These are phyloP conservation scores for Aspergillus saccharolyticus DNA, from an alignment of 495 filamentous ascomycete species.

Conservation along the genomic window DNA sequence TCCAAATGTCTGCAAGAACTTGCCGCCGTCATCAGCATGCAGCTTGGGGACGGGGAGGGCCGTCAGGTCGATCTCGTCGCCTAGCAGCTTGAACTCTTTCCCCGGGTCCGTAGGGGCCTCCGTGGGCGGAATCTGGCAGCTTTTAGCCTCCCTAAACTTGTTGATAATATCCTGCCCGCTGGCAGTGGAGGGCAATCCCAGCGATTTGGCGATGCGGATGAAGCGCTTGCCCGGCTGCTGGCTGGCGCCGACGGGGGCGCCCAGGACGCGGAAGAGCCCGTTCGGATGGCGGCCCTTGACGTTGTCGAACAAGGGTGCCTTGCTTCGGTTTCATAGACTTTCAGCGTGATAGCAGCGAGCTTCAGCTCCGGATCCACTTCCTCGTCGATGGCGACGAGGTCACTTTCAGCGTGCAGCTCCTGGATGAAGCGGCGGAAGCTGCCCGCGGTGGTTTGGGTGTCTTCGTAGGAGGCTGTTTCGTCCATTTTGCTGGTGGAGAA, in stretches of 20 bases:
- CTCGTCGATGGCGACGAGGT: conserved; percentile 33
- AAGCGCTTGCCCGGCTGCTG: conserved; percentile 23
- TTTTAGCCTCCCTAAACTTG: conserved; percentile 26
- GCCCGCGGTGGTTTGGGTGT: not conserved
- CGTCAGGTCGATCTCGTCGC: conserved; percentile 32
- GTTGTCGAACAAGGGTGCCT: conserved; percentile 40
- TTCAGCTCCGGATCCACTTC: conserved; percentile 36
- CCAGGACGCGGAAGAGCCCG: conserved; percentile 37
- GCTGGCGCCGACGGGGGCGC: conserved; percentile 27
- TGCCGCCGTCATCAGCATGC: conserved; percentile 34
- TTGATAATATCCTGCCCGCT: conserved; percentile 27
- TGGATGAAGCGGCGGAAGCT: conserved; percentile 35
- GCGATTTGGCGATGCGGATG: conserved; percentile 31
- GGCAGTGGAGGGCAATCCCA: conserved; percentile 28
- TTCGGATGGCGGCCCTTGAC: conserved; percentile 27
- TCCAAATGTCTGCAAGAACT: conserved; percentile 38
- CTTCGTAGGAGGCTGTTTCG: not conserved
- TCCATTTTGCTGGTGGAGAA: not conserved
- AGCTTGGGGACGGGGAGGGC: conserved; percentile 30
- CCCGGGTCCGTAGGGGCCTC: conserved; percentile 25
- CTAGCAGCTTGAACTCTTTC: conserved; percentile 32
- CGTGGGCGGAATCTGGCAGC: conserved; percentile 22
- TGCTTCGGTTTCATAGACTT: conserved; percentile 34
- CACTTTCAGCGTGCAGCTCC: conserved; percentile 29
- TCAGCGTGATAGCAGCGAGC: conserved; percentile 32